A percentile compares a stretch with the other conserved stretches of the same genome.
Evolutionary conservation across 1,284 basidiomycete species (phyloP).

Genomic region (Puccinia sorghi): DNA sequence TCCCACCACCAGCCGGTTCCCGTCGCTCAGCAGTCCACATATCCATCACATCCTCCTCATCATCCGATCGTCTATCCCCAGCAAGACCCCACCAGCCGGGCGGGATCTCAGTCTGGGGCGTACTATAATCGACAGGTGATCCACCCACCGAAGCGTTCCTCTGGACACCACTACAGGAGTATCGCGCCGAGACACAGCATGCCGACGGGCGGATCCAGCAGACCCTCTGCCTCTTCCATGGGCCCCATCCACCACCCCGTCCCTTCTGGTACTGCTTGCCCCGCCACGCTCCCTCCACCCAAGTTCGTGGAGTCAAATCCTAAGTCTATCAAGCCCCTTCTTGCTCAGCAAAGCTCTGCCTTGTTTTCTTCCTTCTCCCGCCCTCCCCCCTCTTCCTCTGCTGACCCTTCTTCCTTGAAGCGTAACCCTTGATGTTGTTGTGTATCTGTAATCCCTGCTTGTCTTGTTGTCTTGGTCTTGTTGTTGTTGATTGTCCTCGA

Average conservation of each 20-base stretch:
- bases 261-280: background rate
- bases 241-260: background rate
- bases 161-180: background rate
- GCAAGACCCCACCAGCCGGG: too few relatives aligned
- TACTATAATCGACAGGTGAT: background rate
- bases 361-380: background rate
- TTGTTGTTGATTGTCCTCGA: too few relatives aligned
- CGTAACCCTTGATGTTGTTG: background rate
- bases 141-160: background rate
- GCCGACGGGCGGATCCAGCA: background rate
- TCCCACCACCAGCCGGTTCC: background rate
- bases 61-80: background rate
- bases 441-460: too few relatives aligned
- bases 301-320: slow-evolving; percentile 34
- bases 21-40: background rate
- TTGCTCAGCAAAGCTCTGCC: background rate
- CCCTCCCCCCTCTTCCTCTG: background rate
- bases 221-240: background rate
- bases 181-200: background rate
- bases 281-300: slow-evolving; percentile 5
- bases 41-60: background rate
- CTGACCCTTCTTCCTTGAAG: background rate
- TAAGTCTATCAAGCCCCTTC: slow-evolving; percentile 32
- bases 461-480: too few relatives aligned
- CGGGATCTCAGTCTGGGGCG: background rate